Percentiles rank a stretch among this genome's conserved stretches.
These are phyloP conservation scores for Talaromyces sp. DNA, from an alignment of 2,329 filamentous ascomycete species.

Conservation along the genomic window DNA sequence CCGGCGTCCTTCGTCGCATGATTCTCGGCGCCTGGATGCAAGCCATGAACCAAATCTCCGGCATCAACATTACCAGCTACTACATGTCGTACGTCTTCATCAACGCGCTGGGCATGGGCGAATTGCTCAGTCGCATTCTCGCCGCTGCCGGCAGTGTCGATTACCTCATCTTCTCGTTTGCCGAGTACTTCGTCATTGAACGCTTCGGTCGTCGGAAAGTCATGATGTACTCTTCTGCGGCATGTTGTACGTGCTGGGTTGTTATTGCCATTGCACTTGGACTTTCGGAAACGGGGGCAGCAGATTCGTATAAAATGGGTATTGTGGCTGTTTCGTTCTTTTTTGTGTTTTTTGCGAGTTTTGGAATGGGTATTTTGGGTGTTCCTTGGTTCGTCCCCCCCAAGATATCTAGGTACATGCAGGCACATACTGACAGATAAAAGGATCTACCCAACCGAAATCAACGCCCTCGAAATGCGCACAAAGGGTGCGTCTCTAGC, in stretches of 20 bases:
- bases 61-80: constrained; percentile 36
- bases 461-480: constrained; percentile 20
- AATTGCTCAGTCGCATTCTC: constrained; percentile 38
- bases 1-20: constrained; percentile 40
- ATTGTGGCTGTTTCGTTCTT: constrained; percentile 42
- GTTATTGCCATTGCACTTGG: constrained; percentile 45
- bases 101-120: constrained; percentile 35
- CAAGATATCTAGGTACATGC: too few relatives aligned
- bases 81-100: constrained; percentile 42
- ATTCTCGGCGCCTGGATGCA: constrained; percentile 43
- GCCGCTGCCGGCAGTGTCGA: constrained; percentile 45
- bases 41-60: constrained; percentile 33
- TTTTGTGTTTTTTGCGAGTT: constrained; percentile 41
- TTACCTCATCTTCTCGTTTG: constrained; percentile 42
- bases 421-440: background rate
- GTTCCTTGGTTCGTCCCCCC: constrained; percentile 31
- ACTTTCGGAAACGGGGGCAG: constrained; percentile 18
- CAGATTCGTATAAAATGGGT: constrained; percentile 39
- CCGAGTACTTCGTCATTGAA: constrained; percentile 46
- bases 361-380: constrained; percentile 39
- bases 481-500: constrained; percentile 17
- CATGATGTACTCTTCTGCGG: constrained; percentile 47
- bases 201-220: constrained; percentile 45
- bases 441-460: constrained; percentile 25
- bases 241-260: constrained; percentile 47